Conservation (phyloP, 306 rosid species). For the Abrus precatorius region DNA sequence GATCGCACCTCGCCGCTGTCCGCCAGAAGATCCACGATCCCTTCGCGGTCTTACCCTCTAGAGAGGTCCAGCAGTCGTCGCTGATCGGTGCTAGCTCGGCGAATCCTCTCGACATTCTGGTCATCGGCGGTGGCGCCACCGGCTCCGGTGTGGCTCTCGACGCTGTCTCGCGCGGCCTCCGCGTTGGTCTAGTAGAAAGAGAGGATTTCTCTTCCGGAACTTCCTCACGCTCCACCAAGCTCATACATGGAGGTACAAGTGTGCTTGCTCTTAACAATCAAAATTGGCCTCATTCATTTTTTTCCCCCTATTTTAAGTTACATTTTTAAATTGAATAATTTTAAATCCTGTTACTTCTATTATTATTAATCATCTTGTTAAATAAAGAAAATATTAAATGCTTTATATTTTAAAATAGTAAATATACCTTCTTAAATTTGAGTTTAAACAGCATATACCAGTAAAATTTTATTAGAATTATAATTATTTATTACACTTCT, state of each 20-base stretch:
- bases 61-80: conserved; percentile 73
- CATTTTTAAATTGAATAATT: too few relatives aligned
- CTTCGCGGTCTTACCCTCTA: conserved; percentile 62
- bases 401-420: too few relatives aligned
- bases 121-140: conserved; percentile 93
- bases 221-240: conserved; percentile 94
- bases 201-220: conserved; percentile 95
- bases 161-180: conserved; percentile 87
- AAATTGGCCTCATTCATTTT: neutral
- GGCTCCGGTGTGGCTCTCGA: conserved; percentile 87
- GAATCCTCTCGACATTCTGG: conserved; percentile 84
- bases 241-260: conserved; percentile 84
- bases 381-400: too few relatives aligned
- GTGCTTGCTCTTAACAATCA: neutral
- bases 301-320: too few relatives aligned
- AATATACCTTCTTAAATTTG: too few relatives aligned
- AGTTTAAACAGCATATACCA: too few relatives aligned
- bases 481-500: too few relatives aligned
- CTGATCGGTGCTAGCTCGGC: conserved; percentile 63
- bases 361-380: too few relatives aligned
- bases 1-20: conserved; percentile 53
- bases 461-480: too few relatives aligned
- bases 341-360: too few relatives aligned
- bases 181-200: conserved; percentile 90
- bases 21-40: conserved; percentile 73